Evolutionary conservation across 352 stramenopile genomes (phyloP).

Genomic region (Aphanomyces euteiches): DNA sequence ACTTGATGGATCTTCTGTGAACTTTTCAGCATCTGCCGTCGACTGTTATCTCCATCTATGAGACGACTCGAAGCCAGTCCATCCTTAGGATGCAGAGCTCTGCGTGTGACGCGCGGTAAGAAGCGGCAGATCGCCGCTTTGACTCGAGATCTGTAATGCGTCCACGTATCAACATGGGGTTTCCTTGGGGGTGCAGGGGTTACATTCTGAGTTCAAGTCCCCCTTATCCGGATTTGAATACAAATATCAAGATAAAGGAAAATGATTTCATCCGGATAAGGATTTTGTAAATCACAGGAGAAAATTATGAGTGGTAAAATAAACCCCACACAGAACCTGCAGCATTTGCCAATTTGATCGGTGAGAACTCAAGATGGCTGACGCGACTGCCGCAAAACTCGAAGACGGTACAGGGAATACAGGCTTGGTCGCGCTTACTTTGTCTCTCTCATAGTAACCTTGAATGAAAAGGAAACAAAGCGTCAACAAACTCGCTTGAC

Average conservation of each 20-base stretch:
- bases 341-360: constrained; percentile 20
- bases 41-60: too few relatives aligned
- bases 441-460: constrained; percentile 10
- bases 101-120: too few relatives aligned
- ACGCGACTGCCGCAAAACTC: constrained; percentile 26
- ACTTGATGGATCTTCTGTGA: too few relatives aligned
- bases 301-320: constrained; percentile 17
- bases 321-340: too few relatives aligned
- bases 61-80: too few relatives aligned
- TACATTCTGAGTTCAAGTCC: too few relatives aligned
- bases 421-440: neutral
- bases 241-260: constrained; percentile 10
- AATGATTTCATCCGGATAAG: neutral
- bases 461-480: constrained; percentile 30
- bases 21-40: too few relatives aligned
- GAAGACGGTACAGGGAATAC: constrained; percentile 13
- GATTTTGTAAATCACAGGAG: neutral
- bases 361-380: constrained; percentile 16
- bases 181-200: too few relatives aligned
- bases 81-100: too few relatives aligned
- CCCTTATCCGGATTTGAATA: neutral
- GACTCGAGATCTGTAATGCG: too few relatives aligned
- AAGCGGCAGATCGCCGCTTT: too few relatives aligned
- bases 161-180: too few relatives aligned
- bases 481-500: constrained; percentile 78